Evolutionary conservation across 257 asterid species (phyloP), one percentile per base, ranked within the genome.

Genomic region (Primulina tabacum): DNA sequence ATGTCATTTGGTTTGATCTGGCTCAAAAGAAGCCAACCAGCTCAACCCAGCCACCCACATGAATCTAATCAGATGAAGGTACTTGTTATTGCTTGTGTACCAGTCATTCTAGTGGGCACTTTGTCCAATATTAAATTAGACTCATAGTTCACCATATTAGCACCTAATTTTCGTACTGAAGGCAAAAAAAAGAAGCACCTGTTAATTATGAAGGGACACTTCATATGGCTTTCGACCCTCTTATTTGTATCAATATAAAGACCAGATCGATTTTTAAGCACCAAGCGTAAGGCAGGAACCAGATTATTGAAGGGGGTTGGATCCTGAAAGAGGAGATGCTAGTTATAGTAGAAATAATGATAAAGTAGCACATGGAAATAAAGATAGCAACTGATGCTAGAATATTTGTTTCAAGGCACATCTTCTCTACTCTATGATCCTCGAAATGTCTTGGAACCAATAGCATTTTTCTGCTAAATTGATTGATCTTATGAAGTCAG

Each of bases 1-100:
- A 79, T 91, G 84, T 82, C 92, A 16, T 88, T 77, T 12, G 97
- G 95, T 55, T 79, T 79, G 68, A 80, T 84, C 65, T 94, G 92
- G 90, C 68, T 91, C 29, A 87, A 76, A 64, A 85, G 87, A 80
- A 91, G 83, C 75, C 88, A 79, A 72, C 26, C 85, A 37, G 59
- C 80, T 72, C 84, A 72, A 52, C 18, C 82, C 64, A 71, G 64
- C 69, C 74, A 17, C 69, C 62, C 69, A 68, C 77, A 79, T 14
- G 78, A 81, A 69, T 71, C 90, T 20, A 76, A 72, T 75, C 83
- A 84, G 80, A 72, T 62, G 26, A 76, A 76, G 78, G 86, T 82
- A 68, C 76, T 63, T 71, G 78, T 76, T 53, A 73, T 64, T 70
- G 43, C 52, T 38, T 28, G 21, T 38, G 18, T 21, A 17, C 28